Base-by-base conservation (phyloP, 2,329 filamentous ascomycete species). In the Clarireedia monteithiana region DNA sequence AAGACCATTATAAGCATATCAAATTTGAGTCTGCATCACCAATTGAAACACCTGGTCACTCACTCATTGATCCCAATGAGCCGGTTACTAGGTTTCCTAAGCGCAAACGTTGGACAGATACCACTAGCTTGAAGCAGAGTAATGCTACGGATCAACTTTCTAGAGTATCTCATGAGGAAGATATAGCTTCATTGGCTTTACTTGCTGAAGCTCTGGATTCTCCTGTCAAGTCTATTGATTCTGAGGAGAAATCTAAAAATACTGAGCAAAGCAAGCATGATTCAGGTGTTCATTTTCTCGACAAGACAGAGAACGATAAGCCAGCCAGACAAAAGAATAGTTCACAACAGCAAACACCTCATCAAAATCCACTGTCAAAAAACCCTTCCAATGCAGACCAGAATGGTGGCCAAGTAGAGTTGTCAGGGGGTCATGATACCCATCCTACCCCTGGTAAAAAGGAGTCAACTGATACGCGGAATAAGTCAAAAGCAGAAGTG, bases 131-230 rank as follows among this genome's bases (percentile, higher is more conserved):
- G 9, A 45, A 53, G 24, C 36, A 30, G 0, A 57, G 44, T 26
- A 53, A 47, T 48, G 14, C 42, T 42, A 57, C 27, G 17, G 58
- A 58, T 58, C 58, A 48, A 5, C 45, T 57, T 17, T 52, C 51
- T 38, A 20, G 47, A 23, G 17, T 65, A 24, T 65, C 63, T 14
- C 55, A 63, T 27, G 60, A 63, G 34, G 56, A 64, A 27, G 63
- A 65, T 38, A 44, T 58, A 34, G 55, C 57, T 23, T 65, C 62
- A 38, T 49, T 64, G 30, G 57, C 57, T 36, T 48, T 58, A 14
- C 57, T 64, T 14, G 57, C 58, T 6, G 20, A 54, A 23, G 59
- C 53, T 50, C 50, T 65, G n/a, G 50, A 53, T 15, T 52, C 50
- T 15, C 49, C 50, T 39, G 36, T 2, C 6, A 23, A 26, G n/a